phyloP scores from a whole-genome alignment of 495 filamentous ascomycete species.

The Penicillium robsamsonii region DNA sequence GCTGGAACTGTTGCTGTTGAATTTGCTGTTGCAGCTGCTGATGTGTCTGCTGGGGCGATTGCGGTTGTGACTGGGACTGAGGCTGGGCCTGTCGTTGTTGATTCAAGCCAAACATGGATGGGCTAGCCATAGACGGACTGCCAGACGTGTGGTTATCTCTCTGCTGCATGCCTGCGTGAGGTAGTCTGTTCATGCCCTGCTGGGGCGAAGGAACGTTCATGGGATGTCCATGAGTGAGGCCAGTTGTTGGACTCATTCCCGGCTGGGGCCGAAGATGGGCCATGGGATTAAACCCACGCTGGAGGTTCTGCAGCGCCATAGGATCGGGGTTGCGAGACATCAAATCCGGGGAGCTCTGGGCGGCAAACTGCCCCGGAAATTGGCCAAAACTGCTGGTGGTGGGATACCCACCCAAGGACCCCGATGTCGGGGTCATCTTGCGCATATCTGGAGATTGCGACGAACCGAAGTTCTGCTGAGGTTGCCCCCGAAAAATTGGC shows the following conservation, averaged over 20 bases:
- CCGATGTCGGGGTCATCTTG: slow-evolving; percentile 39
- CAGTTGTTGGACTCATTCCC: slow-evolving; percentile 32
- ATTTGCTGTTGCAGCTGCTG: slow-evolving; percentile 32
- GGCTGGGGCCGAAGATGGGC: slow-evolving; percentile 31
- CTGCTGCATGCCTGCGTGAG: slow-evolving; percentile 31
- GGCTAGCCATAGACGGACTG: slow-evolving; percentile 30
- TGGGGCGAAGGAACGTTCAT: slow-evolving; percentile 39
- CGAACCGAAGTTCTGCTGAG: slow-evolving; percentile 31
- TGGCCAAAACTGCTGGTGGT: slow-evolving; percentile 31
- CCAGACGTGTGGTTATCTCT: slow-evolving; percentile 29
- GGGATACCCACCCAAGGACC: slow-evolving; percentile 36
- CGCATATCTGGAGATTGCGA: slow-evolving; percentile 39
- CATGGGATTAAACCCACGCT: slow-evolving; percentile 38
- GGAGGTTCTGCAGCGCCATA: slow-evolving; percentile 34
- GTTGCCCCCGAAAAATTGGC: slow-evolving; percentile 27
- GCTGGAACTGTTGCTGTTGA: slow-evolving; percentile 24
- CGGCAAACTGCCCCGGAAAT: slow-evolving; percentile 35
- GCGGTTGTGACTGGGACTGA: slow-evolving; percentile 30
- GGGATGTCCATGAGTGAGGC: slow-evolving; percentile 32
- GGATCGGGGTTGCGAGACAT: slow-evolving; percentile 35
- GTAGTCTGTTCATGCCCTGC: slow-evolving; percentile 37
- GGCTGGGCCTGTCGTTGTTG: slow-evolving; percentile 30
- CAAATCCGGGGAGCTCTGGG: slow-evolving; percentile 36
- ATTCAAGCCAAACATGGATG: slow-evolving; percentile 30
- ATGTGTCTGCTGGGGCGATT: slow-evolving; percentile 34